Conservation (phyloP, 2,329 filamentous ascomycete species). For the Fusarium graminum region DNA sequence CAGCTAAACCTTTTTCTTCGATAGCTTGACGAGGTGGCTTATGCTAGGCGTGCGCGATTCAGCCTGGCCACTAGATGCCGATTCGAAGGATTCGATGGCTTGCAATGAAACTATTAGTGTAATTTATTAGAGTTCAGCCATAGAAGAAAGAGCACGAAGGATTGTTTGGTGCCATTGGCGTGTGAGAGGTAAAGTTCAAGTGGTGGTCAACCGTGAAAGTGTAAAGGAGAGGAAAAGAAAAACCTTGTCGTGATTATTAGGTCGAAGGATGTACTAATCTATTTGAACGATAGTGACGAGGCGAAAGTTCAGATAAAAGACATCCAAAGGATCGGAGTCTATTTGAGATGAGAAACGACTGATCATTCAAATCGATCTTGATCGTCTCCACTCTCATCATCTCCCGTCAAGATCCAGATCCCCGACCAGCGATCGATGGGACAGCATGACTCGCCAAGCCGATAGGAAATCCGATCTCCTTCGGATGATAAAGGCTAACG, state of each 20-base stretch:
- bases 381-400: not conserved
- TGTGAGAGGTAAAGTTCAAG: not conserved
- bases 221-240: not conserved
- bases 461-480: not conserved
- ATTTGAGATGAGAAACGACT: not conserved
- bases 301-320: not conserved
- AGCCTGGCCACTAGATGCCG: not conserved
- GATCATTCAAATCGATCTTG: not conserved
- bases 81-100: not conserved
- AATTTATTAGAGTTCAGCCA: not conserved
- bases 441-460: not conserved
- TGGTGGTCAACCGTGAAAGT: no score
- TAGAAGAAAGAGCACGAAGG: not conserved
- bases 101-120: not conserved
- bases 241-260: no score
- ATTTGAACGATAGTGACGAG: accelerated
- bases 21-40: not conserved
- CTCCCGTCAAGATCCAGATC: not conserved
- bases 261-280: accelerated
- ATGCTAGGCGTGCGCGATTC: not conserved
- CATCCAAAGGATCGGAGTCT: not conserved
- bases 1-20: not conserved
- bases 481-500: not conserved
- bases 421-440: not conserved
- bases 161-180: not conserved